These are phyloP conservation scores for Pleomassaria siparia DNA, from an alignment of 2,329 filamentous ascomycete species.

Conservation along the genomic window DNA sequence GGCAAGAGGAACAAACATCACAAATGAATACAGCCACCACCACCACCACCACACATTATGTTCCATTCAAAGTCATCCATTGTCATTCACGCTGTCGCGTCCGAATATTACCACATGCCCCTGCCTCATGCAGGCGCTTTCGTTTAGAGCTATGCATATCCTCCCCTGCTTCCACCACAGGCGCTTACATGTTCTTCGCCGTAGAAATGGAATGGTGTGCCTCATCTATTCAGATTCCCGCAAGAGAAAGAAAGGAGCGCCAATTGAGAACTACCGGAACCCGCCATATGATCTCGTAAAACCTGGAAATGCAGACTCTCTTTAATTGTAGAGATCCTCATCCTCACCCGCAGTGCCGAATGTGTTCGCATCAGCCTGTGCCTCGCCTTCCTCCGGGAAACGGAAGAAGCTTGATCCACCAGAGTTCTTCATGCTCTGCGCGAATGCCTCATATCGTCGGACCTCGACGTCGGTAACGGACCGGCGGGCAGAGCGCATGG, in stretches of 20 bases:
- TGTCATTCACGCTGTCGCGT: background rate
- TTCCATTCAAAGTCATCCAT: background rate
- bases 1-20: background rate
- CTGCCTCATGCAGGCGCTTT: background rate
- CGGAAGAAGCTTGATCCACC: conserved; percentile 97
- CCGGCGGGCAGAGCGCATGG: conserved; percentile 90
- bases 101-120: background rate
- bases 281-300: conserved; percentile 18
- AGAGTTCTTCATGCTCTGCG: conserved; percentile 98
- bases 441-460: conserved; percentile 95
- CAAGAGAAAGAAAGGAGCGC: conserved; percentile 1
- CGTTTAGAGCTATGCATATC: background rate
- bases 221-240: conserved; percentile 2
- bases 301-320: conserved; percentile 3
- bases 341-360: conserved; percentile 90
- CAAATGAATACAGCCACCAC: background rate
- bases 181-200: background rate
- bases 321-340: conserved; percentile 95
- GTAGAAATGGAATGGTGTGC: background rate
- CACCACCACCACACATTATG: background rate
- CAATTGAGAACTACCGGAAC: conserved; percentile 18
- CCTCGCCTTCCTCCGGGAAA: conserved; percentile 66
- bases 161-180: background rate
- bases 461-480: conserved; percentile 98
- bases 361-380: conserved; percentile 48